phyloP scores from a whole-genome alignment of 73 alveolate species.

The Uronychia binucleata region DNA sequence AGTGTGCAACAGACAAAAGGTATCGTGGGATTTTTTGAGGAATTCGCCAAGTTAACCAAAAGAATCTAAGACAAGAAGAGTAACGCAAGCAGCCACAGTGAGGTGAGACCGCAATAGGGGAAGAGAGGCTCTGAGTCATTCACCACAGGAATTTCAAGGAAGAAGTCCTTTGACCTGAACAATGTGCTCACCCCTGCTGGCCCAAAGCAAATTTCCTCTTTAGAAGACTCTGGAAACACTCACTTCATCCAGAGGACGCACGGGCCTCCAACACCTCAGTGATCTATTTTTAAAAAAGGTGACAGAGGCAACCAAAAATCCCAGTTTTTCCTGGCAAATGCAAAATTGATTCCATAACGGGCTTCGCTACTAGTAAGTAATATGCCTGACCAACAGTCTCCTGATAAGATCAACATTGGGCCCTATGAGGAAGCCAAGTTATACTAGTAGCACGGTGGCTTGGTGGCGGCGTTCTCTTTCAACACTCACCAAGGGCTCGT shows the following conservation, averaged over 20 bases:
- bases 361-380: background rate
- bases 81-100: background rate
- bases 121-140: no score
- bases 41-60: background rate
- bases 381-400: background rate
- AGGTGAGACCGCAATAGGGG: background rate
- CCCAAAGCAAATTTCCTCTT: no score
- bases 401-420: background rate
- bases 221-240: no score
- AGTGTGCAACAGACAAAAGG: background rate
- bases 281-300: no score
- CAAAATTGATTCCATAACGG: no score
- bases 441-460: background rate
- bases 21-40: background rate
- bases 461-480: background rate
- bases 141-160: no score
- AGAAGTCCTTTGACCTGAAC: no score
- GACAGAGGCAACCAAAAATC: background rate
- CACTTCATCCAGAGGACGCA: no score
- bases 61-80: background rate
- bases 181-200: no score
- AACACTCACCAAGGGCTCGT: slow-evolving; percentile 5
- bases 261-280: no score
- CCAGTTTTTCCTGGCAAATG: background rate
- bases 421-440: background rate